A percentile compares a stretch with the other conserved stretches of the same genome.
Conservation (phyloP, 140 eudicot species). For the Senecio squalidus region DNA sequence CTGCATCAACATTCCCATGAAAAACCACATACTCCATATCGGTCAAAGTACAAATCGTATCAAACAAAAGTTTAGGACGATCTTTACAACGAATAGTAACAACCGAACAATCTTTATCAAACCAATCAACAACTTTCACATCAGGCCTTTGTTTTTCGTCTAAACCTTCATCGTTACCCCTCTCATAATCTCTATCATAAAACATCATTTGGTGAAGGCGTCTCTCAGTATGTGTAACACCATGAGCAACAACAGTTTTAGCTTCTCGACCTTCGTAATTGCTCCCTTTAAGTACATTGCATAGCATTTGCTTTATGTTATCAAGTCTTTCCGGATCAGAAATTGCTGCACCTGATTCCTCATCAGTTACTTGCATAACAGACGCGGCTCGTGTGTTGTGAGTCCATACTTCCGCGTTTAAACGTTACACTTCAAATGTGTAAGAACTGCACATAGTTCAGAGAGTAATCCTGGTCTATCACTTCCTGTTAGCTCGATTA, state of each 20-base stretch:
- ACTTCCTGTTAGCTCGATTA: not conserved
- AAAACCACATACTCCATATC: constrained; percentile 1
- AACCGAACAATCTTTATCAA: constrained; percentile 5
- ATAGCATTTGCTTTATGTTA: not conserved
- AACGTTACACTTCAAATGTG: not conserved
- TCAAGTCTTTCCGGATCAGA: not conserved
- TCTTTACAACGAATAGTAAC: constrained; percentile 4
- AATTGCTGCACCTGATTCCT: not conserved
- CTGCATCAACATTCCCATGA: not conserved
- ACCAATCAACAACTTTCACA: constrained; percentile 8
- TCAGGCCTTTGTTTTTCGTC: not conserved
- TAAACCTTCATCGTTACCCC: not conserved
- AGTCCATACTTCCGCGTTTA: not conserved
- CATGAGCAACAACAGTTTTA: not conserved
- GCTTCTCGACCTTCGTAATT: not conserved
- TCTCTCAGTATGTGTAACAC: not conserved
- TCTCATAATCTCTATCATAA: not conserved
- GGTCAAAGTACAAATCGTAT: constrained; percentile 1
- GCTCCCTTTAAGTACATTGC: not conserved
- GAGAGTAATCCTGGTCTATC: not conserved
- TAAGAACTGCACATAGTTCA: not conserved
- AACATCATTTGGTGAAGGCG: constrained; percentile 12
- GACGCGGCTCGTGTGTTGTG: constrained; percentile 2
- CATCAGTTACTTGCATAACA: not conserved
- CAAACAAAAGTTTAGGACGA: constrained; percentile 5